Base-by-base conservation (phyloP, 164 flowering plant species). In the Macadamia tetraphylla region DNA sequence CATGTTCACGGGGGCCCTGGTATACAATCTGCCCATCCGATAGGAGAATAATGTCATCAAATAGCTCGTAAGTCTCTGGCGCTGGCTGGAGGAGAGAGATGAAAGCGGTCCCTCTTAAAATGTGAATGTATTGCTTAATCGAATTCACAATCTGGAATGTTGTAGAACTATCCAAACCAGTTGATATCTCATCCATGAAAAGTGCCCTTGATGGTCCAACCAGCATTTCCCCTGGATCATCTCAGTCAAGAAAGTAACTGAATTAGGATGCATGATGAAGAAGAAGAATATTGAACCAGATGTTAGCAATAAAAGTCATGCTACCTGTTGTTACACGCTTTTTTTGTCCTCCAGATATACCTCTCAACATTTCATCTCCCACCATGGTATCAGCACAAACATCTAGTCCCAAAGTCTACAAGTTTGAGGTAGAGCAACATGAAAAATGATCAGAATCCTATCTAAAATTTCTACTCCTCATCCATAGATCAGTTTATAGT, bases 61-160 rank as follows among this genome's bases (percentile, higher is more conserved):
- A 80, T 65, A 77, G 82, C 60, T 80, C 63, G 10, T 72, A 80
- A 29, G 80, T 80, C 44, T 80, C 82, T 46, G 80, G 82, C 15
- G 80, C 80, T 15, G 82, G 82, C 65, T 80, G 80, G 15, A 80
- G 73, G 62, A 80, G 80, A n/a, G 80, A 72, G 51, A 80, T 77
- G 60, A 74, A 9, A 53, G 71, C 65, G 6, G 77, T 69, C 12
- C 52, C 67, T n/a, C 59, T 68, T 61, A 74, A 51, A 18, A 70
- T 74, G 46, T 74, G 77, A 3, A 65, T 63, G 40, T 43, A 57
- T 59, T 66, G 65, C 56, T 29, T 71, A 59, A 66, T 29, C 43
- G 29, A 65, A 63, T 71, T 71, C 23, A 44, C 30, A 29, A 71
- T 66, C 61, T 71, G 74, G 17, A 71, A 71, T 12, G 74, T 71